Percentiles rank a stretch among this genome's conserved stretches.
These are phyloP conservation scores for Ramalina intermedia DNA, from an alignment of 495 filamentous ascomycete genomes.

Conservation along the genomic window DNA sequence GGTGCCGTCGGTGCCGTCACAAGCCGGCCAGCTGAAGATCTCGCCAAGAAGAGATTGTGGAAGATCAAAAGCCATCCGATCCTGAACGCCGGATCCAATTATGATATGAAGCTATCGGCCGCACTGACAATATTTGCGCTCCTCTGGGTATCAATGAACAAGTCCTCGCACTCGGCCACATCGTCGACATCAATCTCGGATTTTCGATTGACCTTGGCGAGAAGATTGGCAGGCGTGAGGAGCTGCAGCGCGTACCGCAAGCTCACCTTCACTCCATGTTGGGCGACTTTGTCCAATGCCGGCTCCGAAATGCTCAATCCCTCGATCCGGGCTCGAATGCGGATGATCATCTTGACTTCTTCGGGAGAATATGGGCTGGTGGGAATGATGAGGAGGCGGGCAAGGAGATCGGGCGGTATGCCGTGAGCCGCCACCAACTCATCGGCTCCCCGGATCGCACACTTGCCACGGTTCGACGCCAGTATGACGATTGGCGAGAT, in stretches of 20 bases:
- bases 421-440: conserved; percentile 79
- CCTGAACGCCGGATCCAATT: not conserved
- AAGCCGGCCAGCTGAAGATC: too few relatives aligned
- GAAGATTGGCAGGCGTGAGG: conserved; percentile 68
- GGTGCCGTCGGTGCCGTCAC: too few relatives aligned
- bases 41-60: too few relatives aligned
- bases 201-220: conserved; percentile 55
- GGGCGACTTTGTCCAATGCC: conserved; percentile 70
- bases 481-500: conserved; percentile 96
- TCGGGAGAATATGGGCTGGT: conserved; percentile 70
- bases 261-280: conserved; percentile 74
- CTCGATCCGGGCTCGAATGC: conserved; percentile 68
- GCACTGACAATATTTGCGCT: conserved; percentile 58
- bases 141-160: conserved; percentile 80
- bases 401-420: conserved; percentile 81
- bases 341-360: conserved; percentile 82
- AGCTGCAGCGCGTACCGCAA: conserved; percentile 86
- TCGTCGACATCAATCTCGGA: conserved; percentile 66
- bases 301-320: conserved; percentile 62
- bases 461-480: conserved; percentile 87
- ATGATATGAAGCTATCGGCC: conserved; percentile 49
- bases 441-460: conserved; percentile 73
- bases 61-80: too few relatives aligned
- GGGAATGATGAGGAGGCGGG: conserved; percentile 86
- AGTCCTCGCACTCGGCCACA: conserved; percentile 73